Evolutionary conservation across 805 yeast genomes (phyloP).

Genomic region (Yarrowia porcina): DNA sequence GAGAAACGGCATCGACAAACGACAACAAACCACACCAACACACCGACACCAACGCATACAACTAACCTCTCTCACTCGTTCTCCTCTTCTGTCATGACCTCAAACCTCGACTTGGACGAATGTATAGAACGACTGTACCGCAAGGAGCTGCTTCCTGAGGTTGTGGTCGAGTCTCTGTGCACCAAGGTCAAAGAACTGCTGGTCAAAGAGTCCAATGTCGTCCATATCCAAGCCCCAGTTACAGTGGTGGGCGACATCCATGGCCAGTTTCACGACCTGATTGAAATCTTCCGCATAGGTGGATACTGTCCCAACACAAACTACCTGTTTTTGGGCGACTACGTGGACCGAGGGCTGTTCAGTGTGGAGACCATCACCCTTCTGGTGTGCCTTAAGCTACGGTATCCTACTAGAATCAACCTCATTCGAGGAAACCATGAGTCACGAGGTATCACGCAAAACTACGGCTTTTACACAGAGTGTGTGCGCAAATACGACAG

Average conservation of each 20-base stretch:
- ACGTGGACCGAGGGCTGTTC: constrained; percentile 93
- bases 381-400: constrained; percentile 73
- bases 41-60: not conserved
- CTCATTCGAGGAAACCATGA: constrained; percentile 95
- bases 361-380: constrained; percentile 89
- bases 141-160: constrained; percentile 66
- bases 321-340: constrained; percentile 89
- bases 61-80: not conserved
- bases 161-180: constrained; percentile 68
- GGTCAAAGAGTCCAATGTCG: constrained; percentile 79
- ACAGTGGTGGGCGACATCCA: constrained; percentile 97
- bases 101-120: constrained; percentile 47
- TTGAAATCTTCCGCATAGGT: constrained; percentile 91
- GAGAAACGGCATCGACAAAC: no score
- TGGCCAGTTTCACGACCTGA: constrained; percentile 91
- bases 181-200: constrained; percentile 78
- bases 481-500: constrained; percentile 85
- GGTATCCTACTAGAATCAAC: constrained; percentile 82
- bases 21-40: not conserved
- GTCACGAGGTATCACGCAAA: constrained; percentile 92
- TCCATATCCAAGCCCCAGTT: constrained; percentile 78
- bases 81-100: not conserved
- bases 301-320: constrained; percentile 92
- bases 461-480: constrained; percentile 95
- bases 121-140: constrained; percentile 64